Evolutionary conservation across 2,329 filamentous ascomycete species (phyloP).

Genomic region (Fusarium chuoi): DNA sequence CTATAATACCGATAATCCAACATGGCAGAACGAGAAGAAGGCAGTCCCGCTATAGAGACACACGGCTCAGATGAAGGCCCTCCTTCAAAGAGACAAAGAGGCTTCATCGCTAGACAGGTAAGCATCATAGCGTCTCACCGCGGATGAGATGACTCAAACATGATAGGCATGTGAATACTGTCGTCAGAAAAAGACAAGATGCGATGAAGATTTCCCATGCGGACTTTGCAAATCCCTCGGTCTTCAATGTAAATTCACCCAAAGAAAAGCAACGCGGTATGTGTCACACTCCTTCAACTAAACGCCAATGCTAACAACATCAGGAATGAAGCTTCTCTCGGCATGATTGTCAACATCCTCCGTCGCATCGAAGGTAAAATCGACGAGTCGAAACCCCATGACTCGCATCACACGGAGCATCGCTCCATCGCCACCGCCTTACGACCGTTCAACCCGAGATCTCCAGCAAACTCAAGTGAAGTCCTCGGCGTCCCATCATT

Average conservation of each 20-base stretch:
- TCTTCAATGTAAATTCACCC: constrained; percentile 18
- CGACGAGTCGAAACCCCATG: constrained; percentile 6
- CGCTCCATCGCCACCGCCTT: background rate
- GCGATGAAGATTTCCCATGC: constrained; percentile 34
- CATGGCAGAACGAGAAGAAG: constrained; percentile 30
- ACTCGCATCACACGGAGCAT: background rate
- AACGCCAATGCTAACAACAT: background rate
- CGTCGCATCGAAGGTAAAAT: constrained; percentile 37
- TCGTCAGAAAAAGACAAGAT: constrained; percentile 33
- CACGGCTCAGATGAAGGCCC: constrained; percentile 22
- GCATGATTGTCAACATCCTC: constrained; percentile 35
- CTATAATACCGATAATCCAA: background rate
- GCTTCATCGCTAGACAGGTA: constrained; percentile 34
- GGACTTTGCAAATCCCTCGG: constrained; percentile 25
- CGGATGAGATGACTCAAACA: background rate
- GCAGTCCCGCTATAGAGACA: constrained; percentile 1
- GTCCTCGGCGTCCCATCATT: constrained; percentile 23
- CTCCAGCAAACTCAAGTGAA: constrained; percentile 31
- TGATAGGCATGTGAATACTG: constrained; percentile 34
- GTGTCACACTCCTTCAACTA: rapidly evolving
- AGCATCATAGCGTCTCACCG: too few relatives aligned
- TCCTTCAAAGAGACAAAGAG: constrained; percentile 21
- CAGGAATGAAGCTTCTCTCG: constrained; percentile 30
- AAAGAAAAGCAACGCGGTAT: constrained; percentile 28
- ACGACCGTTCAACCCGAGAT: constrained; percentile 7